phyloP scores from a whole-genome alignment of 768 basidiomycete genomes.

The Xerocomellus dryophilus region DNA sequence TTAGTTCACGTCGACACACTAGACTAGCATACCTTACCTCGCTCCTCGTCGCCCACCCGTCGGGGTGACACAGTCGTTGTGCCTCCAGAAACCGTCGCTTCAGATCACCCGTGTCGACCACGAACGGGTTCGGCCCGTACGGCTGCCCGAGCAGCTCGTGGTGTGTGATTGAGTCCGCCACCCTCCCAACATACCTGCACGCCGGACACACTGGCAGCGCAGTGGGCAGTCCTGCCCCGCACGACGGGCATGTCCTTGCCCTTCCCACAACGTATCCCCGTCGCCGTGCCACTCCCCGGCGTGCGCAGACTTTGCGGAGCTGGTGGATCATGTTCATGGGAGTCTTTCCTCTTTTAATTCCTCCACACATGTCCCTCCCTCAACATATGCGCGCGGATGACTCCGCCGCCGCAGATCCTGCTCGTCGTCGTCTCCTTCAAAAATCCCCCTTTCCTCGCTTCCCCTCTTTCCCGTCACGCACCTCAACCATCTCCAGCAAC shows the following conservation, averaged over 20 bases:
- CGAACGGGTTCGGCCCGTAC: constrained; percentile 64
- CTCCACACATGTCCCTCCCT: constrained; percentile 30
- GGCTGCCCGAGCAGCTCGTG: constrained; percentile 69
- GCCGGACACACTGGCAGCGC: constrained; percentile 68
- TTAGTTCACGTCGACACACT: constrained; percentile 7
- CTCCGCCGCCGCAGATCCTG: constrained; percentile 42
- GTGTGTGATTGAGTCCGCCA: constrained; percentile 55
- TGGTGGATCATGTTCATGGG: constrained; percentile 16
- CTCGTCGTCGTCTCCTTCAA: constrained; percentile 43
- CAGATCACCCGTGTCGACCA: constrained; percentile 57
- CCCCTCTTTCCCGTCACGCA: constrained; percentile 34
- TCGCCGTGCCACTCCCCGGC: constrained; percentile 2
- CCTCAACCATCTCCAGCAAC: not conserved
- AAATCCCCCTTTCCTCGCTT: constrained; percentile 34
- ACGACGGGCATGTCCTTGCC: constrained; percentile 53
- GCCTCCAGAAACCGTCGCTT: constrained; percentile 65
- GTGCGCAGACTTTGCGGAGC: constrained; percentile 9
- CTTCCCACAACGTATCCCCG: constrained; percentile 14
- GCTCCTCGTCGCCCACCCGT: constrained; percentile 72
- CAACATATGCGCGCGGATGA: constrained; percentile 41
- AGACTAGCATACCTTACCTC: constrained; percentile 39
- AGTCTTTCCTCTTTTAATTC: constrained; percentile 2
- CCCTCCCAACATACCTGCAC: constrained; percentile 64
- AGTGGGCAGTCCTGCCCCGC: constrained; percentile 56
- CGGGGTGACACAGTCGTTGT: constrained; percentile 82